phyloP scores from a whole-genome alignment of 1,284 basidiomycete genomes.

The Phylloporus gajari region DNA sequence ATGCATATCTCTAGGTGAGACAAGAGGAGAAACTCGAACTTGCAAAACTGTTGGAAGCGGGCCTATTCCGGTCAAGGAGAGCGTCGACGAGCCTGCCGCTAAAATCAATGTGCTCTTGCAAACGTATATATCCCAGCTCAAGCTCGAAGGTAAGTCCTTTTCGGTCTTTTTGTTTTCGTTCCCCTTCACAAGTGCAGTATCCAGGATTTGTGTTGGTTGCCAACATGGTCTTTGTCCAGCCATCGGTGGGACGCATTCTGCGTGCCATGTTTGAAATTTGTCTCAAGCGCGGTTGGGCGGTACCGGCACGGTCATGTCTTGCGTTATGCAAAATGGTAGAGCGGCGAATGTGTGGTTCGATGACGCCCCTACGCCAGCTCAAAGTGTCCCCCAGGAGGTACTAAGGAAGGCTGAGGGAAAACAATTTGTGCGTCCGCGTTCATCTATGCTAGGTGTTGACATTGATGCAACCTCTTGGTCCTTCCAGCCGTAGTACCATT shows the following conservation, averaged over 20 bases:
- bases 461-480: conserved; percentile 2
- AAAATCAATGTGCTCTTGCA: conserved; percentile 98
- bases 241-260: conserved; percentile 92
- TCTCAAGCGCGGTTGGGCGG: conserved; percentile 97
- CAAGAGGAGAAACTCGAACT: conserved; percentile 90
- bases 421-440: conserved; percentile 85
- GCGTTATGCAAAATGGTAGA: conserved; percentile 99
- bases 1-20: conserved; percentile 53
- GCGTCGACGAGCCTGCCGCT: conserved; percentile 94
- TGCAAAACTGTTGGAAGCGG: conserved; percentile 94
- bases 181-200: background rate
- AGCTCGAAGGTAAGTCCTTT: conserved; percentile 77
- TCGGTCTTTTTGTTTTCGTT: background rate
- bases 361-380: conserved; percentile 98
- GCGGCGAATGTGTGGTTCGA: conserved; percentile 93
- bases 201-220: conserved; percentile 92
- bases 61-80: conserved; percentile 97
- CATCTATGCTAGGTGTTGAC: conserved; percentile 7
- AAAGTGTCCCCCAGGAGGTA: conserved; percentile 89
- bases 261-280: conserved; percentile 99
- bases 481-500: conserved; percentile 90
- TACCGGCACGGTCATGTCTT: conserved; percentile 89
- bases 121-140: conserved; percentile 94
- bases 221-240: conserved; percentile 97
- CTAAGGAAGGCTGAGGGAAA: conserved; percentile 95